Conservation (phyloP, 176 grass and related monocot genomes). For the Areca catechu region DNA sequence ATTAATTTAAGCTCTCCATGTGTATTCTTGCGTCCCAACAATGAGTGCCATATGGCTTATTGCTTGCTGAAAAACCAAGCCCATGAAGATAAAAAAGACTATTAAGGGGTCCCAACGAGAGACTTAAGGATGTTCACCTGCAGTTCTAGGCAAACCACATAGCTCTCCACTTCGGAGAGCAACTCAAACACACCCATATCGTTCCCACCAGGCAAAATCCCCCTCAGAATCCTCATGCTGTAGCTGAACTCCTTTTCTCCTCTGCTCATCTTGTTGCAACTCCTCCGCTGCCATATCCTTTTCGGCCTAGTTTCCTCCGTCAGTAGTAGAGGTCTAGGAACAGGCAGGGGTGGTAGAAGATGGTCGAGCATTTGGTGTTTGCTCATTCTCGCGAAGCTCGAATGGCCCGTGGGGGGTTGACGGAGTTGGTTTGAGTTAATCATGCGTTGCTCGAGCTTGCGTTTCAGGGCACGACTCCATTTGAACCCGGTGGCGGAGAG, state of each 20-base stretch:
- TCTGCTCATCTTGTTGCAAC: neutral
- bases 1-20: too few relatives aligned
- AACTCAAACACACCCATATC: constrained; percentile 10
- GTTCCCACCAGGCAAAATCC: constrained; percentile 13
- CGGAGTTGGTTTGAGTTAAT: neutral
- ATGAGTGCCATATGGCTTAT: too few relatives aligned
- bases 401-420: too few relatives aligned
- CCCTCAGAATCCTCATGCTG: neutral
- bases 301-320: neutral
- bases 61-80: too few relatives aligned
- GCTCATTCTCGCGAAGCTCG: too few relatives aligned
- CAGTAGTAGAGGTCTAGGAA: too few relatives aligned
- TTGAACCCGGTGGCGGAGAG: neutral
- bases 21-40: too few relatives aligned
- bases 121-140: constrained; percentile 11
- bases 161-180: constrained; percentile 15
- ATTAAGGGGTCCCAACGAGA: constrained; percentile 1
- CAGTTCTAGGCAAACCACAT: constrained; percentile 14
- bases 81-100: too few relatives aligned
- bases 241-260: neutral
- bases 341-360: too few relatives aligned
- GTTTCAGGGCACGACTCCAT: constrained; percentile 12
- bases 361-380: too few relatives aligned
- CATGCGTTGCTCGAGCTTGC: constrained; percentile 2
- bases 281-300: neutral